These are phyloP conservation scores for Syncephalastrum contaminatum DNA, from an alignment of 371 early-diverging fungal genomes.

Conservation along the genomic window DNA sequence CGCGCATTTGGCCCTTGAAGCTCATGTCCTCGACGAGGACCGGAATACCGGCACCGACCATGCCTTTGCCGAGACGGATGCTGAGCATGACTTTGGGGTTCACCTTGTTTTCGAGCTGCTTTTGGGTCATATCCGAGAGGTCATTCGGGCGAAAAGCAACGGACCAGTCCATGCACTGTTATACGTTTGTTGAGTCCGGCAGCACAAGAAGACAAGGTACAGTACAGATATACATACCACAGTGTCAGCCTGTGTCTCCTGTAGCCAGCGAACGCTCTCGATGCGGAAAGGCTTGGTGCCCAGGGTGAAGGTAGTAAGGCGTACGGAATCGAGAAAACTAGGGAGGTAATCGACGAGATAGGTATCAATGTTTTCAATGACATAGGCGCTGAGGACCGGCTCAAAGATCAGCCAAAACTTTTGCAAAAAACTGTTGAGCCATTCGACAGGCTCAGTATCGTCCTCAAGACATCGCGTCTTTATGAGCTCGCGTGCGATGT, in stretches of 20 bases:
- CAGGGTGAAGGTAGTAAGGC: slow-evolving; percentile 93
- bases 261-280: slow-evolving; percentile 79
- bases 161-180: slow-evolving; percentile 94
- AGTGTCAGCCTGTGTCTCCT: slow-evolving; percentile 75
- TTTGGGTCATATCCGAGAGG: slow-evolving; percentile 61
- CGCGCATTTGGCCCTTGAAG: slow-evolving; percentile 81
- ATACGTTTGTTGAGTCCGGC: neutral
- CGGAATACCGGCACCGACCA: slow-evolving; percentile 91
- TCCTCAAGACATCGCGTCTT: slow-evolving; percentile 48
- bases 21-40: slow-evolving; percentile 92
- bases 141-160: slow-evolving; percentile 86
- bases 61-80: slow-evolving; percentile 87
- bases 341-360: slow-evolving; percentile 83
- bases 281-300: slow-evolving; percentile 96
- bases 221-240: slow-evolving; percentile 50
- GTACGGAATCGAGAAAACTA: slow-evolving; percentile 87
- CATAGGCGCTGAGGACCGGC: slow-evolving; percentile 81
- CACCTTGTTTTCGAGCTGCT: slow-evolving; percentile 63
- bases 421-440: slow-evolving; percentile 94
- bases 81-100: slow-evolving; percentile 93
- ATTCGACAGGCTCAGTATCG: slow-evolving; percentile 88
- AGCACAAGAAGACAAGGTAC: neutral
- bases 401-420: slow-evolving; percentile 96
- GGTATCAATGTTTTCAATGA: slow-evolving; percentile 75
- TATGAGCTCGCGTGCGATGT: slow-evolving; percentile 65